phyloP scores from a whole-genome alignment of 2,329 filamentous ascomycete genomes.

The Venturiaceae sp. region DNA sequence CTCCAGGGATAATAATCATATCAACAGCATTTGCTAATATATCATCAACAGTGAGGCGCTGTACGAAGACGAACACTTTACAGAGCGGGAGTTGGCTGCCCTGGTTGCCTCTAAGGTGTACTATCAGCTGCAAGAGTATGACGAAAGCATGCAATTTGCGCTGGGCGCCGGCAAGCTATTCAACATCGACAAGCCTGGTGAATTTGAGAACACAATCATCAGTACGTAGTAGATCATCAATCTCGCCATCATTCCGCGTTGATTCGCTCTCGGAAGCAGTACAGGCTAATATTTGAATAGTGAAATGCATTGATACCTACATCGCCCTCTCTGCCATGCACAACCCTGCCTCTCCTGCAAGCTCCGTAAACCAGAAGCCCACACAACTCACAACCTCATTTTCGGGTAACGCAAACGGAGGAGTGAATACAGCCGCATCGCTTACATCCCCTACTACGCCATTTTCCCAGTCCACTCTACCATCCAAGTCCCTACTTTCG shows the following conservation, averaged over 20 bases:
- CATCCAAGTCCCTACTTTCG: slow-evolving; percentile 91
- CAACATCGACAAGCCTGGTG: slow-evolving; percentile 79
- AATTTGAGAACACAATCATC: slow-evolving; percentile 98
- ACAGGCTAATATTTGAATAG: slow-evolving; percentile 23
- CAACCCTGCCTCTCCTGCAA: slow-evolving; percentile 41
- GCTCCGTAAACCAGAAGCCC: slow-evolving; percentile 40
- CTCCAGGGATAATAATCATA: background rate
- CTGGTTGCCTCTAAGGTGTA: slow-evolving; percentile 96
- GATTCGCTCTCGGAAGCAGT: background rate
- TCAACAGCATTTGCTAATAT: background rate
- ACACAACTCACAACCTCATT: slow-evolving; percentile 77
- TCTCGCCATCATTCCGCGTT: background rate
- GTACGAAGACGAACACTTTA: slow-evolving; percentile 92
- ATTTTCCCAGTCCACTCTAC: slow-evolving; percentile 87
- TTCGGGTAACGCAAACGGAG: slow-evolving; percentile 54
- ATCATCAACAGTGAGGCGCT: slow-evolving; percentile 66
- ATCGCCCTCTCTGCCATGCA: slow-evolving; percentile 65
- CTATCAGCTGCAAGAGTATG: slow-evolving; percentile 97
- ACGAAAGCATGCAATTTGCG: slow-evolving; percentile 98
- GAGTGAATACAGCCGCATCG: slow-evolving; percentile 52
- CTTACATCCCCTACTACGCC: slow-evolving; percentile 84
- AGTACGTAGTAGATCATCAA: slow-evolving; percentile 37
- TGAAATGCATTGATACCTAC: slow-evolving; percentile 96
- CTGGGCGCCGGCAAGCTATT: slow-evolving; percentile 91
- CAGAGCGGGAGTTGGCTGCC: slow-evolving; percentile 86